Evolutionary conservation across 306 rosid species (phyloP).

Genomic region (Glycine tomentella): DNA sequence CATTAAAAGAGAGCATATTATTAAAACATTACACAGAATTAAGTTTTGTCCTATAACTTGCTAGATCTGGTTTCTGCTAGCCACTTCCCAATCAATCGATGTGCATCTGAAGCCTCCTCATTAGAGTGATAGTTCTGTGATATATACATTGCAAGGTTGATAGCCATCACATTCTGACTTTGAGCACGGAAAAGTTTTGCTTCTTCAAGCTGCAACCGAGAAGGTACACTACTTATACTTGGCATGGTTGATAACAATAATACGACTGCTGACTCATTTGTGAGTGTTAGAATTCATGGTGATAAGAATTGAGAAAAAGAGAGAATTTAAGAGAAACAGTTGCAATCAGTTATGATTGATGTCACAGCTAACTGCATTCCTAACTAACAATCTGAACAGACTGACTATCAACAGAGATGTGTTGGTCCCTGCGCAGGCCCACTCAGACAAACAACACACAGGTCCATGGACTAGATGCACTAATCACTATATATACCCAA

Average conservation of each 20-base stretch:
- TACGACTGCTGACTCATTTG: constrained; percentile 21
- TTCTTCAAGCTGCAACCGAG: constrained; percentile 83
- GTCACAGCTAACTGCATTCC: neutral
- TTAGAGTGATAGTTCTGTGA: constrained; percentile 57
- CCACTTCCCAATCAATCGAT: constrained; percentile 96
- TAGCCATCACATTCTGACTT: constrained; percentile 90
- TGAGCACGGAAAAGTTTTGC: constrained; percentile 96
- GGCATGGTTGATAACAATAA: constrained; percentile 5
- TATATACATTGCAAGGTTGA: constrained; percentile 84
- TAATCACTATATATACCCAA: neutral
- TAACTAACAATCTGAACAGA: constrained; percentile 1
- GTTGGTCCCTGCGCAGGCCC: neutral
- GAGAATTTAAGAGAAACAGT: neutral
- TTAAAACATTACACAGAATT: constrained; percentile 10
- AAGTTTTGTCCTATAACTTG: constrained; percentile 65
- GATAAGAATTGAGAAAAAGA: neutral
- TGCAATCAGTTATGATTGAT: neutral
- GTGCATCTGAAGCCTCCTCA: constrained; percentile 83
- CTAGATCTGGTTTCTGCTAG: constrained; percentile 98
- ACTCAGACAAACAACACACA: neutral
- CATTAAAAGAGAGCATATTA: constrained; percentile 1
- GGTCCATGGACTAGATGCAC: neutral
- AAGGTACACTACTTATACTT: constrained; percentile 31
- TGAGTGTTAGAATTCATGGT: neutral
- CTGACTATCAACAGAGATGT: neutral